Evolutionary conservation across 1,284 basidiomycete species (phyloP).

Genomic region (Papiliotrema nemorosa): DNA sequence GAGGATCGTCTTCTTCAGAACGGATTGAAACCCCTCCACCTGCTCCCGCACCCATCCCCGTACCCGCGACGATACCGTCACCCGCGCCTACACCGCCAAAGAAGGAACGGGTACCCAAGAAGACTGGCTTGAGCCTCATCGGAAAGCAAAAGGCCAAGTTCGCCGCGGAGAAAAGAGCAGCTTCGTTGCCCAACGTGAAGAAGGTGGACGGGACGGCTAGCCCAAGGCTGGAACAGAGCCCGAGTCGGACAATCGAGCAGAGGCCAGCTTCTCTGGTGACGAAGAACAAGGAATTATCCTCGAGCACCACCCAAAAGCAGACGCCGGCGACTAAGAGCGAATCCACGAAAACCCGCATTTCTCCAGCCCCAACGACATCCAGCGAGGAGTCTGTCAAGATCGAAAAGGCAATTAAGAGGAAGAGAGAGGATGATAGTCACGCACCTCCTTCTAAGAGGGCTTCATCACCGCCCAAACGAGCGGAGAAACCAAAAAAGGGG

Average conservation of each 20-base stretch:
- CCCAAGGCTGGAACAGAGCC: constrained; percentile 6
- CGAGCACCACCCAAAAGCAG: too few relatives aligned
- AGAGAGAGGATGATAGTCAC: background rate
- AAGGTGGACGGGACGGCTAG: constrained; percentile 11
- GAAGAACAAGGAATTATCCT: background rate
- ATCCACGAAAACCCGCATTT: background rate
- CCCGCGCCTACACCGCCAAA: background rate
- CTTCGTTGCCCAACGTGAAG: constrained; percentile 21
- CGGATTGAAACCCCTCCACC: background rate
- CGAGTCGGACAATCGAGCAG: background rate
- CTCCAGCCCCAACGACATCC: background rate
- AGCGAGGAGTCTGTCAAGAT: background rate
- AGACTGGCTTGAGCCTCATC: constrained; percentile 12
- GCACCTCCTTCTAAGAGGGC: background rate
- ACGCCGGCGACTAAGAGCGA: too few relatives aligned
- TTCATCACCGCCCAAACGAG: background rate
- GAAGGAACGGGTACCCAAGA: constrained; percentile 1
- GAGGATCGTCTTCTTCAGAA: constrained; percentile 23
- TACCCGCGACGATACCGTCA: background rate
- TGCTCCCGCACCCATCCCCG: background rate
- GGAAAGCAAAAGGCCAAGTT: constrained; percentile 31
- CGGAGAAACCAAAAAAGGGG: background rate
- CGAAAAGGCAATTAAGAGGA: background rate
- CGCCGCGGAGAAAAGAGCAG: constrained; percentile 22
- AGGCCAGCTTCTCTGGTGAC: background rate